Base-by-base conservation (phyloP, 2,329 filamentous ascomycete genomes). In the Aspergillus uvarum region DNA sequence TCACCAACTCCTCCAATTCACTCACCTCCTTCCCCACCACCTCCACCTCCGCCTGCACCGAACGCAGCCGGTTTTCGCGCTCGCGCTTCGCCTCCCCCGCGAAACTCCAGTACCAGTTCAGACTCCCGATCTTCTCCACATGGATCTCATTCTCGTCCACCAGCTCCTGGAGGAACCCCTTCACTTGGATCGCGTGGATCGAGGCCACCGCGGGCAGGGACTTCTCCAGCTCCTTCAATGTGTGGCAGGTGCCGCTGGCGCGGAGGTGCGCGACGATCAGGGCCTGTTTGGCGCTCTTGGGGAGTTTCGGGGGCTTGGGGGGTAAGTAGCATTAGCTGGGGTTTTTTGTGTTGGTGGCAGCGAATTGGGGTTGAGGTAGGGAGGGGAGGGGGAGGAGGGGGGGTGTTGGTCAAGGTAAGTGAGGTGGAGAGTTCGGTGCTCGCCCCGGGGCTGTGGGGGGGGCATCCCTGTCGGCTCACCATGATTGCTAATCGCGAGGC, bases 91-190 rank as follows among this genome's bases (percentile, higher is more conserved):
- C 84, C 56, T 88, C 85, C 29, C 81, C 85, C 19, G 75, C 79
- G 70, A 89, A 89, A 63, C 81, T 83, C 87, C 87, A 90, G 75
- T 89, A 89, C 87, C 87, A 90, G 71, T 89, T 89, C 29, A 86
- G 87, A 63, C 81, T 87, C 48, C 87, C 87, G 67, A 90, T 89
- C 73, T 89, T 89, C 76, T 89, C 87, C 29, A 88, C 83, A 19
- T 82, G 81, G 62, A 89, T 83, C 66, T 83, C 81, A 67, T 79
- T 80, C 59, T 89, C 87, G 67, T 89, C 85, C 8, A 79, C 77
- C 21, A 89, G 80, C 4, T 81, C 78, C 70, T 88, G 85, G 19
- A 89, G 76, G 68, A 86, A 88, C 67, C 89, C 87, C 73, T 88
- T 88, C 50, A 87, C 85, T 69, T 87, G 85, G 81, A 89, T 88